A percentile compares a stretch with the other conserved stretches of the same genome.
Conservation (phyloP, 768 basidiomycete species). For the Lentinula sp. region DNA sequence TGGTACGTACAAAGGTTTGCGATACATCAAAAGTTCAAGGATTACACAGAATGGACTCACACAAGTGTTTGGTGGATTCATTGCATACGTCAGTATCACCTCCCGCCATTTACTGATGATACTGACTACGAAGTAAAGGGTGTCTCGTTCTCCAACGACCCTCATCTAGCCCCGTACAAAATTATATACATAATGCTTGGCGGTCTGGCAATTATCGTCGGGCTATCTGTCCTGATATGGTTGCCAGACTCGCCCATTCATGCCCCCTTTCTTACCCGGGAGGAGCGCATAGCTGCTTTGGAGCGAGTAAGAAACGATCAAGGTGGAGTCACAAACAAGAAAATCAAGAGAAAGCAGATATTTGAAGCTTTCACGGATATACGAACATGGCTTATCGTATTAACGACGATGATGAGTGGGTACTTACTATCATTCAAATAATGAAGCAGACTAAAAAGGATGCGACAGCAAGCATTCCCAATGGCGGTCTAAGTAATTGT, state of each 20-base stretch:
- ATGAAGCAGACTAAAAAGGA: background rate
- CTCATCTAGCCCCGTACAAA: conserved; percentile 47
- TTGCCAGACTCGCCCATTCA: conserved; percentile 63
- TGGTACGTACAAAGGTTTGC: conserved; percentile 29
- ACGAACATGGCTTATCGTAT: conserved; percentile 56
- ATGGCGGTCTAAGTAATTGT: conserved; percentile 62
- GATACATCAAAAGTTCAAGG: background rate
- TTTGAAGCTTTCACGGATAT: conserved; percentile 50
- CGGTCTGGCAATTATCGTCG: conserved; percentile 53
- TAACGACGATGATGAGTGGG: conserved; percentile 54
- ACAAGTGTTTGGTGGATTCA: conserved; percentile 54
- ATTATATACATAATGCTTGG: conserved; percentile 59
- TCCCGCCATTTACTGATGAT: background rate
- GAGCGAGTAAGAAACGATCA: conserved; percentile 66
- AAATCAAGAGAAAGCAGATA: conserved; percentile 51
- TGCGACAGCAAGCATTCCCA: conserved; percentile 53
- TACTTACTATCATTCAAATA: background rate
- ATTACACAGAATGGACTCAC: conserved; percentile 48
- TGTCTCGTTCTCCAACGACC: conserved; percentile 47
- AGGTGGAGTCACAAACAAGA: conserved; percentile 57
- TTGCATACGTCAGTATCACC: conserved; percentile 43
- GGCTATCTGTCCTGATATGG: conserved; percentile 49
- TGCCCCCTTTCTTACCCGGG: conserved; percentile 46
- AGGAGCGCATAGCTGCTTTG: conserved; percentile 56
- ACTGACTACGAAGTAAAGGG: conserved; percentile 27